Evolutionary conservation across 2,329 filamentous ascomycete genomes (phyloP), one percentile per base, ranked within the genome.

Genomic region (Colletotrichum limetticola): DNA sequence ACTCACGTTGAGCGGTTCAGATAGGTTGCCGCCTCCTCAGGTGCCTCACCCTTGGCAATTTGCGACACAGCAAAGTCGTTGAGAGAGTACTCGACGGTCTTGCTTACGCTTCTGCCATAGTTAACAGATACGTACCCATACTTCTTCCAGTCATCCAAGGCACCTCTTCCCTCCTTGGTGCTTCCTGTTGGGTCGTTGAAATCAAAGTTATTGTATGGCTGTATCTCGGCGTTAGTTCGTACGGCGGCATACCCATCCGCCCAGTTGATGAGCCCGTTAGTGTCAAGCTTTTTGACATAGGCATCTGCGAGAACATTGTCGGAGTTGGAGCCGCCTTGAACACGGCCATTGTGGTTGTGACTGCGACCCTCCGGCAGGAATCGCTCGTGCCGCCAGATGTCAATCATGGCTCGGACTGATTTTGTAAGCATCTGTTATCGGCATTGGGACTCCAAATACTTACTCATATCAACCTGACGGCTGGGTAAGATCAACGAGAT

Each of bases 221-320:
- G 83, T 53, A 87, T 80, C 76, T 91, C 88, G 4, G 89, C 89
- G 74, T 91, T 85, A 22, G 85, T 89, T n/a, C 85, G 78, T 85
- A 89, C 88, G 12, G 88, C 88, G 32, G 80, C 80, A 72, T 88
- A 89, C 1, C 84, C 87, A 53, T 86, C 85, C 1, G 81, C 79
- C 90, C 90, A 91, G 74, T 91, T 84, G 24, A 91, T 84, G 77
- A 5, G 89, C 78, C 3, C 87, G 85, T 46, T 2, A 1, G 42
- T 24, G 2, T 72, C 66, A 19, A 76, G 73, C 5, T 74, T 72
- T 78, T 91, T 91, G 3, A 90, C 84, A 66, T 89, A 91, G 0
- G 89, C 89, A 75, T 91, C 90, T 6, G 89, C 89, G 19, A 91
- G 84, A 1, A 91, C 84, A 49, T 90, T 91, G 76, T 91, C 89